A percentile compares a stretch with the other conserved stretches of the same genome.
Evolutionary conservation across 2,329 filamentous ascomycete genomes (phyloP).

Genomic region (Metarhizium album): DNA sequence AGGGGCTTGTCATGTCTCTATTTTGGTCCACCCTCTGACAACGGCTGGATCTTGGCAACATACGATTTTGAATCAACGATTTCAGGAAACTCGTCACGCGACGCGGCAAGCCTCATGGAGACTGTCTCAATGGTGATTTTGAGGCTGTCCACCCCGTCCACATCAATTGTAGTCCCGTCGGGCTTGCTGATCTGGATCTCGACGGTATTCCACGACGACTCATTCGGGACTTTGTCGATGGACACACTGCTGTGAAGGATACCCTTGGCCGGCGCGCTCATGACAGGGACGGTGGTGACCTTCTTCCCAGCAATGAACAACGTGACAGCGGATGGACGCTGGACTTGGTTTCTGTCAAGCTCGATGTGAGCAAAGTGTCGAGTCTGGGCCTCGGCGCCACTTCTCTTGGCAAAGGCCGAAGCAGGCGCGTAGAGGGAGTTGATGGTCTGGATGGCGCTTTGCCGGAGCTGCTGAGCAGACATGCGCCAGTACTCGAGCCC

Average conservation of each 20-base stretch:
- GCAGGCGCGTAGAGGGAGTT: constrained; percentile 21
- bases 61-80: constrained; percentile 10
- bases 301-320: constrained; percentile 22
- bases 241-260: constrained; percentile 24
- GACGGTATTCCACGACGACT: neutral
- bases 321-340: constrained; percentile 24
- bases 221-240: constrained; percentile 30
- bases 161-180: constrained; percentile 20
- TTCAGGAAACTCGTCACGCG: constrained; percentile 18
- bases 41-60: neutral
- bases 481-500: constrained; percentile 26
- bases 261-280: constrained; percentile 24
- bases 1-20: neutral
- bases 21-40: neutral
- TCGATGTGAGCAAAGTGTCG: constrained; percentile 25
- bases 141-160: constrained; percentile 23
- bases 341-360: constrained; percentile 24
- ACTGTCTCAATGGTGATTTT: constrained; percentile 25
- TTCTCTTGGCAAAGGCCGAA: neutral
- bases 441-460: constrained; percentile 20
- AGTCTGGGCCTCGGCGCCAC: constrained; percentile 8
- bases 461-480: constrained; percentile 18
- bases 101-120: constrained; percentile 15
- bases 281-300: constrained; percentile 25
- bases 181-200: constrained; percentile 12